Evolutionary conservation across 2,329 filamentous ascomycete genomes (phyloP), one percentile per base, ranked within the genome.

Genomic region (Amphichorda felina): DNA sequence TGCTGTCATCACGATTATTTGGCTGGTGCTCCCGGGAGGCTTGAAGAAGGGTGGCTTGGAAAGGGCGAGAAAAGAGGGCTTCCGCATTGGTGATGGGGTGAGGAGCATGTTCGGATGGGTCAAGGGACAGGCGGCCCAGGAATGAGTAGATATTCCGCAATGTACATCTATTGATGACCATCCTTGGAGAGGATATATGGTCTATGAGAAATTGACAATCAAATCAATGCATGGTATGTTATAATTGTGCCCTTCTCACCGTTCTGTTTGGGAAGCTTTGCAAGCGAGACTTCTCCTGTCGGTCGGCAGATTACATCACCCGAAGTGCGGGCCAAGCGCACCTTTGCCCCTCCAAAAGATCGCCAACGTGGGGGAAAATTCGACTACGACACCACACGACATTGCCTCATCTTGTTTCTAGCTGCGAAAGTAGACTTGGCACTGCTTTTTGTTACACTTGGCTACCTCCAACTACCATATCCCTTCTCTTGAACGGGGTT

Each of bases 21-120:
- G 70, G 70, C 41, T 63, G 14, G 49, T 58, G 13, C 41, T 73
- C 19, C 63, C 64, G 1, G 40, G 40, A 17, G 40, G 40, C 8
- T n/a, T 42, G 28, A 30, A 25, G 14, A 40, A 38, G 33, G 38
- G 40, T 16, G 40, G 40, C 9, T 24, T 42, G 21, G 40, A 42
- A 30, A 34, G 33, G 26, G 40, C 40, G 17, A 33, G 40, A 25
- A 34, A 33, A 9, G 33, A 37, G 22, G 27, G 35, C 19, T 11
- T 31, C 18, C 14, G 17, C 16, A 22, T 24, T 24, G 21, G 21
- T 10, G 21, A 24, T 24, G 21, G 21, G 10, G 6, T 24, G 6
- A 24, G 21, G 6, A 24, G 21, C 6, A 10, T 24, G 6, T 24
- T 24, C 10, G 21, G 21, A 10, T 24, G 21, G 21, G 6, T 24